A percentile compares a stretch with the other conserved stretches of the same genome.
phyloP scores from a whole-genome alignment of 1,139 yeast genomes.

The Debaryomyces sp. region DNA sequence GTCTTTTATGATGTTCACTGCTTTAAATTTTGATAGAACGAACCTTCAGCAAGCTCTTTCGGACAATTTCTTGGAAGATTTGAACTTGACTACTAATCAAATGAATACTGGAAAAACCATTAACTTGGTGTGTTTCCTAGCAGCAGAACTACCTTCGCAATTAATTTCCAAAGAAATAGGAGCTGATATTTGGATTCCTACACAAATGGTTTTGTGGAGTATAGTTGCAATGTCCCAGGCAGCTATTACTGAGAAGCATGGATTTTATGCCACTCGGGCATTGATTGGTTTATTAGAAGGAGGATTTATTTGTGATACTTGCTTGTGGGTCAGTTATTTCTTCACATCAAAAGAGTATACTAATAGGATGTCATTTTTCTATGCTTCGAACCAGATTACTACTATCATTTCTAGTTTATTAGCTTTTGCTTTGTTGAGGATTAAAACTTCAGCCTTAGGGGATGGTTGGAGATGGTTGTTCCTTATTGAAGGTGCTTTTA shows the following conservation, averaged over 20 bases:
- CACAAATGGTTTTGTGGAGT: slow-evolving; percentile 37
- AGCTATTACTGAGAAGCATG: slow-evolving; percentile 23
- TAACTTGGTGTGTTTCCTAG: slow-evolving; percentile 33
- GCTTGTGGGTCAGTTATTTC: slow-evolving; percentile 29
- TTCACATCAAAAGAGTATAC: slow-evolving; percentile 30
- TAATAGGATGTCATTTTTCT: slow-evolving; percentile 25
- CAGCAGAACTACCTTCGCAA: slow-evolving; percentile 37
- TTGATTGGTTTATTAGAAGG: slow-evolving; percentile 33
- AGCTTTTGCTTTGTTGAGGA: slow-evolving; percentile 15
- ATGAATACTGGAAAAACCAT: slow-evolving; percentile 35
- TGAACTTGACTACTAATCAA: slow-evolving; percentile 31
- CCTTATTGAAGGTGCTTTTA: slow-evolving; percentile 35
- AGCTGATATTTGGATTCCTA: slow-evolving; percentile 32
- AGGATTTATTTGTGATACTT: slow-evolving; percentile 36
- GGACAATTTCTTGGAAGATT: slow-evolving; percentile 32
- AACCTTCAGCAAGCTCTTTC: slow-evolving; percentile 36
- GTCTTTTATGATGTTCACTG: slow-evolving; percentile 34
- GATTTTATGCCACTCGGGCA: slow-evolving; percentile 30
- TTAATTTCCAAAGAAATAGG: slow-evolving; percentile 36
- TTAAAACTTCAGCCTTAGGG: slow-evolving; percentile 8
- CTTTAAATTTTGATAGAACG: slow-evolving; percentile 35
- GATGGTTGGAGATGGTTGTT: slow-evolving; percentile 42
- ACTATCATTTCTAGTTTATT: slow-evolving; percentile 23
- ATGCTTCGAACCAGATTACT: slow-evolving; percentile 25
- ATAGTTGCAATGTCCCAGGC: slow-evolving; percentile 33